Evolutionary conservation across 2,329 filamentous ascomycete genomes (phyloP).

Genomic region (Xylariaceae sp.): DNA sequence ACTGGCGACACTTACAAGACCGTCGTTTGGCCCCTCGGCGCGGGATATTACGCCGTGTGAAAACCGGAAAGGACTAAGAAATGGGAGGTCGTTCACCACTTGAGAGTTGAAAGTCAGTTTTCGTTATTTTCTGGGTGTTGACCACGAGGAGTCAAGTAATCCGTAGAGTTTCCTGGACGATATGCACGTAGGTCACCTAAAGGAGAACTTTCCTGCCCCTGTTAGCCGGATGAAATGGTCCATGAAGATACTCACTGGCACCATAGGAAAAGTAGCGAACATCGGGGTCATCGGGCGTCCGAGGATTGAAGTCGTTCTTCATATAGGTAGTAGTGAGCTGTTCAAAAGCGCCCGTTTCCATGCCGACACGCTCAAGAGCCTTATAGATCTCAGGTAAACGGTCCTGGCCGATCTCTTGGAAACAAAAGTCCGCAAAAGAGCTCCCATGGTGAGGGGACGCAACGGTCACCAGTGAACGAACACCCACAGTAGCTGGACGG

Average conservation of each 20-base stretch:
- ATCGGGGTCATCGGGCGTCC: slow-evolving; percentile 46
- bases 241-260: slow-evolving; percentile 34
- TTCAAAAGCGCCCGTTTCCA: slow-evolving; percentile 55
- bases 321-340: slow-evolving; percentile 58
- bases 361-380: slow-evolving; percentile 45
- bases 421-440: slow-evolving; percentile 50
- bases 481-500: slow-evolving; percentile 41
- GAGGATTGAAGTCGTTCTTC: slow-evolving; percentile 53
- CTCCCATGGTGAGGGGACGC: slow-evolving; percentile 53
- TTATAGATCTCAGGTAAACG: slow-evolving; percentile 52
- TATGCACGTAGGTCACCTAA: background rate
- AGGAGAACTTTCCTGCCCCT: background rate
- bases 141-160: background rate
- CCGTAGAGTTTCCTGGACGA: background rate
- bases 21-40: slow-evolving; percentile 58
- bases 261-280: slow-evolving; percentile 61
- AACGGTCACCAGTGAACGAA: slow-evolving; percentile 50
- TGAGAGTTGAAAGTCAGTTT: background rate
- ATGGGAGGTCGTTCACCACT: slow-evolving; percentile 46
- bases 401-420: slow-evolving; percentile 42
- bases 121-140: background rate
- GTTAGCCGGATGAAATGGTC: background rate
- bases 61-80: slow-evolving; percentile 58
- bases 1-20: slow-evolving; percentile 61
- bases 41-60: slow-evolving; percentile 47